Evolutionary conservation across 2,329 filamentous ascomycete genomes (phyloP).

Genomic region (Phaeophleospora eucalypticola): DNA sequence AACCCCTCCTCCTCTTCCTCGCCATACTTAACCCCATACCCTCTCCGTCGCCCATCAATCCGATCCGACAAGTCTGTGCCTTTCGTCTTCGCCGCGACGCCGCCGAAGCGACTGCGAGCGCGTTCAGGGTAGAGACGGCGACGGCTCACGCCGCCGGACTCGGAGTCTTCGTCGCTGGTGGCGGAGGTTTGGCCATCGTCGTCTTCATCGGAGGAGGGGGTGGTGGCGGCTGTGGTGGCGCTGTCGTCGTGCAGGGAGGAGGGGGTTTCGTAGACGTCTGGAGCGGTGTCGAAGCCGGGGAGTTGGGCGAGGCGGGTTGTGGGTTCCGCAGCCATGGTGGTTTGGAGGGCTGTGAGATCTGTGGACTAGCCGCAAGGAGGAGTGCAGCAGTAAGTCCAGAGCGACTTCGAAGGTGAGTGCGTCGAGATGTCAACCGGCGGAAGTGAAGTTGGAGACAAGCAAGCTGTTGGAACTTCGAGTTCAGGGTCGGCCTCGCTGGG

Average conservation of each 20-base stretch:
- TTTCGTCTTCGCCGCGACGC: constrained; percentile 60
- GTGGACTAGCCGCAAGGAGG: too few species aligned
- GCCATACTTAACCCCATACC: constrained; percentile 59
- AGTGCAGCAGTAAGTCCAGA: too few species aligned
- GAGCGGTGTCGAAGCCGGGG: constrained; percentile 63
- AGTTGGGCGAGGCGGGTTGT: constrained; percentile 17
- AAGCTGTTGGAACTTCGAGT: too few species aligned
- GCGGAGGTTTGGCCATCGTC: background rate
- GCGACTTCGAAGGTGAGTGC: too few species aligned
- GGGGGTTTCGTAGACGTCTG: constrained; percentile 97
- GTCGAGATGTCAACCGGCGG: too few species aligned
- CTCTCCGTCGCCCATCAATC: constrained; percentile 74
- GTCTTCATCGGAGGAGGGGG: constrained; percentile 44
- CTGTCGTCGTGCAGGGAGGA: constrained; percentile 34
- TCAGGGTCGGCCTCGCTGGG: too few species aligned
- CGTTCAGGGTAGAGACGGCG: constrained; percentile 71
- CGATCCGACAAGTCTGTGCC: constrained; percentile 88
- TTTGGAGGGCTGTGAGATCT: background rate
- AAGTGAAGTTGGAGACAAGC: too few species aligned
- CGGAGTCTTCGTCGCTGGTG: too few species aligned
- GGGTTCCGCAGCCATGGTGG: constrained; percentile 13
- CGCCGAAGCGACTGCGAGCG: constrained; percentile 75
- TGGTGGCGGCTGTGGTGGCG: constrained; percentile 16
- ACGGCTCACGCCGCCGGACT: constrained; percentile 62
- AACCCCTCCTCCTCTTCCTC: constrained; percentile 67